A percentile compares a stretch with the other conserved stretches of the same genome.
Conservation (phyloP, 352 stramenopile genomes). For the Thalassiosira mediterranea region DNA sequence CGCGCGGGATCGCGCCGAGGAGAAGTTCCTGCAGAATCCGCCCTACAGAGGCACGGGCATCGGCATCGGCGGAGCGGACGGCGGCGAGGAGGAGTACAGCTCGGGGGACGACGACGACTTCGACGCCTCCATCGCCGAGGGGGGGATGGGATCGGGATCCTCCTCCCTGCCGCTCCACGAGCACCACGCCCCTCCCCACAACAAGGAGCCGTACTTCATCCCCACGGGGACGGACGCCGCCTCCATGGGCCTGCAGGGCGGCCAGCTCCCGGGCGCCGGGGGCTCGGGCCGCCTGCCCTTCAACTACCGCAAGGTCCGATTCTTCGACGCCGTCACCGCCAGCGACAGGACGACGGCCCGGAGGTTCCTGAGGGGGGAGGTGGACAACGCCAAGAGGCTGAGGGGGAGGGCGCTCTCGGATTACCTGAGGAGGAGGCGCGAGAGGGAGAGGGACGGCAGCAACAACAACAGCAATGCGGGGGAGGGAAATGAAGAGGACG, state of each 20-base stretch:
- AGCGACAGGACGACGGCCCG: constrained; percentile 53
- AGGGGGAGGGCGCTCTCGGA: constrained; percentile 44
- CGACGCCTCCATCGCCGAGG: constrained; percentile 24
- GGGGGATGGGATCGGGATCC: background rate
- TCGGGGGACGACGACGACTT: constrained; percentile 56
- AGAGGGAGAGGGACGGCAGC: constrained; percentile 30
- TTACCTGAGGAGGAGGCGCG: constrained; percentile 52
- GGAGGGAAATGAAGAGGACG: constrained; percentile 29
- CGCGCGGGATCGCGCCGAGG: constrained; percentile 19
- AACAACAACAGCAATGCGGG: constrained; percentile 12
- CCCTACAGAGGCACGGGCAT: background rate
- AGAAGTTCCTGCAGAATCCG: constrained; percentile 36
- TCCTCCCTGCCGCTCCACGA: constrained; percentile 6
- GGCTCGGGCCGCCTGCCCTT: constrained; percentile 66
- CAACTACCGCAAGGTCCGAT: constrained; percentile 75
- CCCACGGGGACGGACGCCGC: constrained; percentile 49
- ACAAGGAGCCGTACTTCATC: constrained; percentile 71
- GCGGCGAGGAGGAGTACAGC: constrained; percentile 31
- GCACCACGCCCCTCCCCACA: constrained; percentile 20
- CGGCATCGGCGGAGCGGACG: background rate
- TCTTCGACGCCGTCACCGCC: constrained; percentile 74
- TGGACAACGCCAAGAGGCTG: constrained; percentile 52
- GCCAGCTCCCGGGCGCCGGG: background rate
- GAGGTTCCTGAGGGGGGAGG: constrained; percentile 62
- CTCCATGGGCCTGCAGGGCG: constrained; percentile 44